These are phyloP conservation scores for Neonectria coccinea DNA, from an alignment of 2,329 filamentous ascomycete genomes.

Conservation along the genomic window DNA sequence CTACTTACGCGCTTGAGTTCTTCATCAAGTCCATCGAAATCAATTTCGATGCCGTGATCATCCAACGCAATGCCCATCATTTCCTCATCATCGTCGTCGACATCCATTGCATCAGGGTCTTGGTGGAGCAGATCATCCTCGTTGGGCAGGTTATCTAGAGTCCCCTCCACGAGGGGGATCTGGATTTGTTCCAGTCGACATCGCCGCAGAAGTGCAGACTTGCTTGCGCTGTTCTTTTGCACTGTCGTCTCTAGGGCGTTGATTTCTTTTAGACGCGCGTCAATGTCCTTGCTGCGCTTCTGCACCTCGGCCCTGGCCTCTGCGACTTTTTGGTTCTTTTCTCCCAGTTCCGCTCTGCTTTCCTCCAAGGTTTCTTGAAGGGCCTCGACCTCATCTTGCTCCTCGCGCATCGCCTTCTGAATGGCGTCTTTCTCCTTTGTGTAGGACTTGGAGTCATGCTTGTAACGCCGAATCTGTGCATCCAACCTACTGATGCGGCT, in stretches of 20 bases:
- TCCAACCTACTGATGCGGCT: slow-evolving; percentile 77
- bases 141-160: slow-evolving; percentile 87
- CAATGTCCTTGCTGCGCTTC: slow-evolving; percentile 86
- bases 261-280: slow-evolving; percentile 78
- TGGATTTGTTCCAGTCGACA: slow-evolving; percentile 95
- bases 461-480: slow-evolving; percentile 72
- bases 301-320: slow-evolving; percentile 84
- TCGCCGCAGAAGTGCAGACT: slow-evolving; percentile 85
- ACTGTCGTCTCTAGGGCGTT: slow-evolving; percentile 84
- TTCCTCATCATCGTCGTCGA: slow-evolving; percentile 76
- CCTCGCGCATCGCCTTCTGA: slow-evolving; percentile 76
- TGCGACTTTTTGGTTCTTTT: slow-evolving; percentile 80
- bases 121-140: slow-evolving; percentile 82
- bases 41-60: slow-evolving; percentile 90
- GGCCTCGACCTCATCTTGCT: slow-evolving; percentile 81
- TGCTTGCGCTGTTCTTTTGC: slow-evolving; percentile 84
- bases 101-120: slow-evolving; percentile 91
- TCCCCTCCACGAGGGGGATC: slow-evolving; percentile 81
- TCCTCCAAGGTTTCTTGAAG: slow-evolving; percentile 78
- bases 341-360: slow-evolving; percentile 73
- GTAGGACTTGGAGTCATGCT: slow-evolving; percentile 76
- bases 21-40: slow-evolving; percentile 85
- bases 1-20: slow-evolving; percentile 79
- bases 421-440: slow-evolving; percentile 79
- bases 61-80: slow-evolving; percentile 76